A percentile compares a stretch with the other conserved stretches of the same genome.
These are phyloP conservation scores for Tephrocybe sp. DNA, from an alignment of 768 basidiomycete species.

Conservation along the genomic window DNA sequence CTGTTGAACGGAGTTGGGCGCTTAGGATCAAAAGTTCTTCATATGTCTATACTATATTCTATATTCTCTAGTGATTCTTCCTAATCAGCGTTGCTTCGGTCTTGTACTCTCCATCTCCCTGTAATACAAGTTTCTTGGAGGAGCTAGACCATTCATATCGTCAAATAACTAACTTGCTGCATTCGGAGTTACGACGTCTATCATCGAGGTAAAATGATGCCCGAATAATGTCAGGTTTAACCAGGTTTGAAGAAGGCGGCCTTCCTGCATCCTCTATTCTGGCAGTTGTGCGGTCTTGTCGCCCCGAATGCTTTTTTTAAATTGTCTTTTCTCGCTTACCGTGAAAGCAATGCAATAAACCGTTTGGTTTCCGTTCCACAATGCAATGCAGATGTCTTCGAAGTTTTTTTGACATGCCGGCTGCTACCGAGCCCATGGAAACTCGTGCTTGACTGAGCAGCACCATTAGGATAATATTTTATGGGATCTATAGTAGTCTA, in stretches of 20 bases:
- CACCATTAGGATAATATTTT: too few relatives aligned
- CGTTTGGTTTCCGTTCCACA: not conserved
- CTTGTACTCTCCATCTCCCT: conserved; percentile 1
- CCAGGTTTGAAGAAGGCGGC: not conserved
- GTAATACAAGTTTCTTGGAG: not conserved
- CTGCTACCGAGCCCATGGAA: too few relatives aligned
- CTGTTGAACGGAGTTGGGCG: not conserved
- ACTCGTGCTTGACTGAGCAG: too few relatives aligned
- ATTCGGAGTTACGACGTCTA: conserved; percentile 11
- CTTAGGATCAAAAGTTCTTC: conserved; percentile 19
- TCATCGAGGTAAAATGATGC: conserved; percentile 17
- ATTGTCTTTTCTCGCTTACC: not conserved
- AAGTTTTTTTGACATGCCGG: not conserved
- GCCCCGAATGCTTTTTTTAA: conserved; percentile 5
- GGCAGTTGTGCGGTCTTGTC: conserved; percentile 1
- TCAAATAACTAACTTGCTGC: conserved; percentile 3
- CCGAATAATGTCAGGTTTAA: conserved; percentile 25
- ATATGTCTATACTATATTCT: conserved; percentile 10
- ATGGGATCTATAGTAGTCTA: too few relatives aligned
- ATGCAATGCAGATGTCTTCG: not conserved
- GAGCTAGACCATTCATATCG: conserved; percentile 9
- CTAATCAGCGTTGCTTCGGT: conserved; percentile 8
- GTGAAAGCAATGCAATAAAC: too few relatives aligned
- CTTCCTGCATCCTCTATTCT: conserved; percentile 17
- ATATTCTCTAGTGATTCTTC: conserved; percentile 6